Percentiles rank a stretch among this genome's conserved stretches.
phyloP scores from a whole-genome alignment of 2,329 filamentous ascomycete genomes.

The Hymenoscyphus salicellus region DNA sequence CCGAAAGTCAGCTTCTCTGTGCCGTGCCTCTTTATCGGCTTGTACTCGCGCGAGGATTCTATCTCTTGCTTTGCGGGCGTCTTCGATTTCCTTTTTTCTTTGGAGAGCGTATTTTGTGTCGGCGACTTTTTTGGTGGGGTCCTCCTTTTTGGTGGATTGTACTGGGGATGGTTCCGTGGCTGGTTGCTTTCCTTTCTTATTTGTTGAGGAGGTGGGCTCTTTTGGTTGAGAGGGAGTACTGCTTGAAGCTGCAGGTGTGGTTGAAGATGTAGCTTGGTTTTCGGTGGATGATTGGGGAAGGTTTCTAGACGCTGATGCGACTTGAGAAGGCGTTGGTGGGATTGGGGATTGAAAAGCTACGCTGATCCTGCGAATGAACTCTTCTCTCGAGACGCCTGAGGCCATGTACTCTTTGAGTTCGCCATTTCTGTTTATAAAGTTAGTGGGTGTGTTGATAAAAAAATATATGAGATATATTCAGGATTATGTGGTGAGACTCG shows the following conservation, averaged over 20 bases:
- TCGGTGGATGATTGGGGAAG: background rate
- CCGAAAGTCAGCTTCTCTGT: slow-evolving; percentile 51
- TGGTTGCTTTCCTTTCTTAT: slow-evolving; percentile 35
- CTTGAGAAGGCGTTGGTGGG: slow-evolving; percentile 6
- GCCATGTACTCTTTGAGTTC: slow-evolving; percentile 74
- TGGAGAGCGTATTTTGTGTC: slow-evolving; percentile 50
- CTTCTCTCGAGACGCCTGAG: slow-evolving; percentile 59
- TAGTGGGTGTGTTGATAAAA: background rate
- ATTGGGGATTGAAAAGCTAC: slow-evolving; percentile 35
- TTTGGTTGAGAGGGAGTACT: background rate
- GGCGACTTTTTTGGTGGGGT: slow-evolving; percentile 15
- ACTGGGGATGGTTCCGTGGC: slow-evolving; percentile 42
- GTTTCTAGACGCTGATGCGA: slow-evolving; percentile 5
- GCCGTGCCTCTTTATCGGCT: slow-evolving; percentile 69
- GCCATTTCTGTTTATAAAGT: slow-evolving; percentile 55
- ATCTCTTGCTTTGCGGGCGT: slow-evolving; percentile 65
- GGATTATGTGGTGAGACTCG: background rate
- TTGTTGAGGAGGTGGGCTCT: background rate
- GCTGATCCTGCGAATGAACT: slow-evolving; percentile 59
- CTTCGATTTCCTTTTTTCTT: slow-evolving; percentile 59
- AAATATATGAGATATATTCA: background rate
- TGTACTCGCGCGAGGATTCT: slow-evolving; percentile 73
- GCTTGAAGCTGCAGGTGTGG: background rate
- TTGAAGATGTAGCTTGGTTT: slow-evolving; percentile 7
- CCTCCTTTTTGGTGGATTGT: slow-evolving; percentile 42